These are phyloP conservation scores for Aspergillus taichungensis DNA, from an alignment of 495 filamentous ascomycete species.

Conservation along the genomic window DNA sequence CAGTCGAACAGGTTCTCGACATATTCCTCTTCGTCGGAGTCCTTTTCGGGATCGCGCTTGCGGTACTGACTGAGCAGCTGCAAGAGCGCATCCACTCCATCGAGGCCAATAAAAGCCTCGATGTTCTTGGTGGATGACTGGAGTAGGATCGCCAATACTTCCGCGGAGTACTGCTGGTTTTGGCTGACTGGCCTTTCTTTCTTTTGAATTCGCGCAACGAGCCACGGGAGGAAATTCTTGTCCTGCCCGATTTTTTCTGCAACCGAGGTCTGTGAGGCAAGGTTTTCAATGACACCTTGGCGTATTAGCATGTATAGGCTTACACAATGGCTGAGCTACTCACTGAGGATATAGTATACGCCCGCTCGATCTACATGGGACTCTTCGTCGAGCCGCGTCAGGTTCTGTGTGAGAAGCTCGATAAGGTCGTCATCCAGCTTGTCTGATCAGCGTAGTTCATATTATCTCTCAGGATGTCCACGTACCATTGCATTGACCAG, in stretches of 20 bases:
- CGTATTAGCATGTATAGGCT: constrained; percentile 6
- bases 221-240: constrained; percentile 60
- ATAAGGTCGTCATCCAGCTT: constrained; percentile 71
- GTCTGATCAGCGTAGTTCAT: constrained; percentile 15
- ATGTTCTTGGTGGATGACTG: constrained; percentile 62
- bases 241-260: constrained; percentile 64
- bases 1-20: constrained; percentile 88
- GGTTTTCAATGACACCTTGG: constrained; percentile 69
- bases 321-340: constrained; percentile 2
- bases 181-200: constrained; percentile 58
- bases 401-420: constrained; percentile 73
- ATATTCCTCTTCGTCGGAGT: constrained; percentile 87
- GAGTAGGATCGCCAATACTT: constrained; percentile 79
- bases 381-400: constrained; percentile 72
- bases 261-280: constrained; percentile 60
- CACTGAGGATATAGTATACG: constrained; percentile 74
- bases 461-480: neutral
- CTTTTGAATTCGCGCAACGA: constrained; percentile 59
- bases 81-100: constrained; percentile 72
- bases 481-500: constrained; percentile 70
- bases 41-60: constrained; percentile 76
- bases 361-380: constrained; percentile 73
- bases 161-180: constrained; percentile 93
- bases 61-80: constrained; percentile 85
- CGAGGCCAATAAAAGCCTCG: constrained; percentile 49